Percentiles rank a stretch among this genome's conserved stretches.
These are phyloP conservation scores for Parsonsia alboflavescens DNA, from an alignment of 257 asterid genomes.

Conservation along the genomic window DNA sequence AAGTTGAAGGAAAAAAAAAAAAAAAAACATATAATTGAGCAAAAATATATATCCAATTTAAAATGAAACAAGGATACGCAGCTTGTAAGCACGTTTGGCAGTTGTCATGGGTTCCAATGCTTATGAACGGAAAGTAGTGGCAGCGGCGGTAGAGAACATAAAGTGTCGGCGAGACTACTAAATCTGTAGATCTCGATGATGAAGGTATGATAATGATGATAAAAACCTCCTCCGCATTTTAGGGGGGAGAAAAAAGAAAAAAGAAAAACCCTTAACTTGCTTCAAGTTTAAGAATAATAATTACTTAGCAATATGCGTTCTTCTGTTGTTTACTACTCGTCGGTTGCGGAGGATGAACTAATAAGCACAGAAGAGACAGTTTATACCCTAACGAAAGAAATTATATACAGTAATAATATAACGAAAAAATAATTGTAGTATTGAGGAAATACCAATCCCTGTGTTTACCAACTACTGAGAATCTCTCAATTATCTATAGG, in stretches of 20 bases:
- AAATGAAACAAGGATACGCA: slow-evolving; percentile 75
- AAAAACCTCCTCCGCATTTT: slow-evolving; percentile 1
- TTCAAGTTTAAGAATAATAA: slow-evolving; percentile 3
- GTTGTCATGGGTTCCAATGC: slow-evolving; percentile 37
- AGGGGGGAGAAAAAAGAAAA: not conserved
- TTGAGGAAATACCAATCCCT: not conserved
- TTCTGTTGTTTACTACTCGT: not conserved
- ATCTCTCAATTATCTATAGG: not conserved
- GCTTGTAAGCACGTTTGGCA: slow-evolving; percentile 97
- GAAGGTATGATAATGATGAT: not conserved
- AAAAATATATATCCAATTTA: not conserved
- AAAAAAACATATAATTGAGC: not conserved
- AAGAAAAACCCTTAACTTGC: not conserved
- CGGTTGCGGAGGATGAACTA: not conserved
- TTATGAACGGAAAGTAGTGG: not conserved
- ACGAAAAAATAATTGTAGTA: not conserved
- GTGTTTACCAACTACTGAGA: not conserved
- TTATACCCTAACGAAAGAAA: not conserved
- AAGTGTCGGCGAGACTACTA: not conserved
- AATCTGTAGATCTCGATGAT: slow-evolving; percentile 14
- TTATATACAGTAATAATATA: too few relatives aligned
- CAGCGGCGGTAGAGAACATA: not conserved
- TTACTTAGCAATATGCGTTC: not conserved
- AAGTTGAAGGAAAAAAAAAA: slow-evolving; percentile 6
- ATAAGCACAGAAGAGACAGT: not conserved